These are phyloP conservation scores for Sporothrix brasiliensis DNA, from an alignment of 2,329 filamentous ascomycete species.

Conservation along the genomic window DNA sequence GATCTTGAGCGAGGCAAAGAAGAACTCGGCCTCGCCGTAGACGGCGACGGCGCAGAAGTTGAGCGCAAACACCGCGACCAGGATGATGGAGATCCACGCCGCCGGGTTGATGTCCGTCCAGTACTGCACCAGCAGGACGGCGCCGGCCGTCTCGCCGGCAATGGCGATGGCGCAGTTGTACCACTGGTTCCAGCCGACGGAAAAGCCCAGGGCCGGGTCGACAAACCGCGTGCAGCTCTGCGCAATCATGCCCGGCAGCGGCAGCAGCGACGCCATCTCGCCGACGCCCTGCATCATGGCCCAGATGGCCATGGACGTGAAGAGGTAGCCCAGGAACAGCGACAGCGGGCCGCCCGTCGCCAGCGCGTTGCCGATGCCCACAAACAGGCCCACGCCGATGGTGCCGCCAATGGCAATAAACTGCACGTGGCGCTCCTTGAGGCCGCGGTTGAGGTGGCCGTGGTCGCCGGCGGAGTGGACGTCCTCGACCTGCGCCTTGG, in stretches of 20 bases:
- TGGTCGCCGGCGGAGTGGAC: not conserved
- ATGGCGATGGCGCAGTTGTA: conserved; percentile 29
- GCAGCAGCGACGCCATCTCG: conserved; percentile 66
- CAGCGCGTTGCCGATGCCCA: conserved; percentile 61
- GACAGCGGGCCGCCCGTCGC: conserved; percentile 51
- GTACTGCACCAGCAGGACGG: conserved; percentile 25
- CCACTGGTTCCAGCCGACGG: conserved; percentile 46
- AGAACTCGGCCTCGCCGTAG: conserved; percentile 65
- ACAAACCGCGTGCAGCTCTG: conserved; percentile 66
- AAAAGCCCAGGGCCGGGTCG: conserved; percentile 65
- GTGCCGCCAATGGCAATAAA: conserved; percentile 56
- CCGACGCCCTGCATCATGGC: conserved; percentile 54
- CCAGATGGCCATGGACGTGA: conserved; percentile 47
- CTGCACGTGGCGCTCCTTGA: conserved; percentile 54
- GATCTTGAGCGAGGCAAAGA: conserved; percentile 63
- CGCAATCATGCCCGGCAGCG: conserved; percentile 64
- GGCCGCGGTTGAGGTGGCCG: conserved; percentile 34
- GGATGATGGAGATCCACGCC: conserved; percentile 63
- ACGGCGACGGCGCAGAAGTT: conserved; percentile 61
- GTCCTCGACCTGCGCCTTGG: conserved; percentile 8
- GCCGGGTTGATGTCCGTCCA: conserved; percentile 40
- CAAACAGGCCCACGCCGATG: conserved; percentile 48
- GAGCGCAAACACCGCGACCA: conserved; percentile 56
- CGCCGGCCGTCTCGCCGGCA: conserved; percentile 25
- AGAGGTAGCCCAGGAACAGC: conserved; percentile 60